Conservation (phyloP, 176 grass and related monocot genomes). For the Aegilops tauschii region DNA sequence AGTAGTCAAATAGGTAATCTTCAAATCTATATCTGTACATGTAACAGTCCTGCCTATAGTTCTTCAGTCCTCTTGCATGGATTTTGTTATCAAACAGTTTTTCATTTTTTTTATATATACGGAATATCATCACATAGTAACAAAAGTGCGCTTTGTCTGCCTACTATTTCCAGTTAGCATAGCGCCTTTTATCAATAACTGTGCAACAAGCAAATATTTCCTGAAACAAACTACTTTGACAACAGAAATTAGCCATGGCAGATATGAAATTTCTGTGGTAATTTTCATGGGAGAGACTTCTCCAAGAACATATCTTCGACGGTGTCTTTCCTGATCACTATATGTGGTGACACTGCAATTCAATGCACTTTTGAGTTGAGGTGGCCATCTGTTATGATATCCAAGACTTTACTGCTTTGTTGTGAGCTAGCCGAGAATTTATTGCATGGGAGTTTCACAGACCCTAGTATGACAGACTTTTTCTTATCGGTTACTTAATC, state of each 20-base stretch:
- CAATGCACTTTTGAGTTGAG: background rate
- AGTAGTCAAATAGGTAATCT: constrained; percentile 19
- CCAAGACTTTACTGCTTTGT: background rate
- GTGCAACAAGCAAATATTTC: background rate
- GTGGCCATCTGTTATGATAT: background rate
- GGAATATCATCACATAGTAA: background rate
- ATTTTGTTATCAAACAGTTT: background rate
- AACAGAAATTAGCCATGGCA: background rate
- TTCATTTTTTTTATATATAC: background rate
- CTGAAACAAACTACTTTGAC: background rate
- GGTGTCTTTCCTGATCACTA: background rate
- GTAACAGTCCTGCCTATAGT: background rate
- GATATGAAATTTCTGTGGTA: background rate
- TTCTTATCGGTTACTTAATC: background rate
- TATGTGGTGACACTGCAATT: background rate
- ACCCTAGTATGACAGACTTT: background rate
- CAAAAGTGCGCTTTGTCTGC: background rate
- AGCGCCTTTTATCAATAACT: background rate
- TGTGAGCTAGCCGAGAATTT: background rate
- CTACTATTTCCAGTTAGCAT: background rate
- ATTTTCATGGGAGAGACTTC: background rate
- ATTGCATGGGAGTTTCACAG: background rate
- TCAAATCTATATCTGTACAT: background rate
- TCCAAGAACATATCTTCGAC: background rate
- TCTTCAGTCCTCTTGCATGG: background rate